phyloP scores from a whole-genome alignment of 2,329 filamentous ascomycete species.

The Magnaporthales sp. region DNA sequence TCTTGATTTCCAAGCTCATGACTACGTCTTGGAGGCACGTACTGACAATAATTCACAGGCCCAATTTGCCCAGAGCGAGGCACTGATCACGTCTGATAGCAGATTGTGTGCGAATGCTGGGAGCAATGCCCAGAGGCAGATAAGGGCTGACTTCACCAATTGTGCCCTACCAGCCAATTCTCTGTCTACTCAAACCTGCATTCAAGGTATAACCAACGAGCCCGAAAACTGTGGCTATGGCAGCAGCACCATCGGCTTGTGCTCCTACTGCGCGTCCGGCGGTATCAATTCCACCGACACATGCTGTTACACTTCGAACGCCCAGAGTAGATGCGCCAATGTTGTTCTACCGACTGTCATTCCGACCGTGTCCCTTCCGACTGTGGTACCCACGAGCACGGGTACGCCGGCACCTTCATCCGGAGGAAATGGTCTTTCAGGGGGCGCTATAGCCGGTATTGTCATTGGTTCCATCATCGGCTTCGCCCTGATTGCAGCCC shows the following conservation, averaged over 20 bases:
- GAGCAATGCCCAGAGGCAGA: slow-evolving; percentile 60
- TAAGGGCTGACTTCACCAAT: slow-evolving; percentile 85
- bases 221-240: slow-evolving; percentile 79
- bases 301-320: slow-evolving; percentile 79
- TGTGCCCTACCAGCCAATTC: slow-evolving; percentile 78
- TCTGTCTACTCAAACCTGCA: slow-evolving; percentile 63
- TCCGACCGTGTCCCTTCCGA: slow-evolving; percentile 56
- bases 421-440: slow-evolving; percentile 46
- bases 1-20: neutral
- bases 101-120: slow-evolving; percentile 62
- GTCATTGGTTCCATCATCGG: slow-evolving; percentile 74
- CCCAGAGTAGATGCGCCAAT: slow-evolving; percentile 61
- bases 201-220: slow-evolving; percentile 72
- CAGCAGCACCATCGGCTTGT: slow-evolving; percentile 64
- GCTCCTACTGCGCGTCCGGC: slow-evolving; percentile 75
- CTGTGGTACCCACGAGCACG: slow-evolving; percentile 28
- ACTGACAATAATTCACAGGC: slow-evolving; percentile 38
- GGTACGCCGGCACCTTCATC: slow-evolving; percentile 17
- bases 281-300: slow-evolving; percentile 90
- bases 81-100: slow-evolving; percentile 68
- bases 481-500: slow-evolving; percentile 56
- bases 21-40: neutral
- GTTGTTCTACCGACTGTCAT: slow-evolving; percentile 73
- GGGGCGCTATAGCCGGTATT: slow-evolving; percentile 86
- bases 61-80: slow-evolving; percentile 80